Conservation (phyloP, 768 basidiomycete species). For the Tulasnella sp. region DNA sequence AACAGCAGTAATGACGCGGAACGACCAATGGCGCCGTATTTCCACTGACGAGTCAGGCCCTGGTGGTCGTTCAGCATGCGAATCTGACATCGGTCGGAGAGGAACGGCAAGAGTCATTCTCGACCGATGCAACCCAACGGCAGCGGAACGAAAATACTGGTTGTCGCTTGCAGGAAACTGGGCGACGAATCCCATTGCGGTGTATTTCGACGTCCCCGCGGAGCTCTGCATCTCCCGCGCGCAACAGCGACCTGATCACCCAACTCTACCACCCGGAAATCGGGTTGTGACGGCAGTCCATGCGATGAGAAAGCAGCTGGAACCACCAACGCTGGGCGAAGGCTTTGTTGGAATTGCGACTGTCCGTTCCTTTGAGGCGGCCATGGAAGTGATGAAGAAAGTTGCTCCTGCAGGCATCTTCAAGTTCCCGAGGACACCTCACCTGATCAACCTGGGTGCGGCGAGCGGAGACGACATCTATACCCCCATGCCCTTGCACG, state of each 20-base stretch:
- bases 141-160: constrained; percentile 38
- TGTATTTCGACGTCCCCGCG: constrained; percentile 44
- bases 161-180: constrained; percentile 37
- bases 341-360: constrained; percentile 41
- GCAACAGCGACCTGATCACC: constrained; percentile 45
- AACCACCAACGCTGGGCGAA: constrained; percentile 36
- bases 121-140: constrained; percentile 45
- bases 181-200: constrained; percentile 35
- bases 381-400: constrained; percentile 34
- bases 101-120: constrained; percentile 33
- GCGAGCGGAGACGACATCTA: constrained; percentile 42
- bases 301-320: constrained; percentile 40
- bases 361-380: constrained; percentile 41
- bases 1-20: constrained; percentile 35
- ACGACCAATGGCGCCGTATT: constrained; percentile 36
- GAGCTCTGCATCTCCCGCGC: constrained; percentile 42
- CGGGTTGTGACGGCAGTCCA: constrained; percentile 44
- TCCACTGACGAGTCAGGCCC: constrained; percentile 41
- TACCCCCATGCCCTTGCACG: not conserved
- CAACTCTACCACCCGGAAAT: constrained; percentile 43
- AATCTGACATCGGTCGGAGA: constrained; percentile 36
- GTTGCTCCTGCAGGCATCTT: constrained; percentile 35
- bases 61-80: constrained; percentile 39
- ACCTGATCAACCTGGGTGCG: constrained; percentile 46
- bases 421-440: constrained; percentile 52